Evolutionary conservation across 805 yeast species (phyloP).

Genomic region (Blastobotrys chiropterorum): DNA sequence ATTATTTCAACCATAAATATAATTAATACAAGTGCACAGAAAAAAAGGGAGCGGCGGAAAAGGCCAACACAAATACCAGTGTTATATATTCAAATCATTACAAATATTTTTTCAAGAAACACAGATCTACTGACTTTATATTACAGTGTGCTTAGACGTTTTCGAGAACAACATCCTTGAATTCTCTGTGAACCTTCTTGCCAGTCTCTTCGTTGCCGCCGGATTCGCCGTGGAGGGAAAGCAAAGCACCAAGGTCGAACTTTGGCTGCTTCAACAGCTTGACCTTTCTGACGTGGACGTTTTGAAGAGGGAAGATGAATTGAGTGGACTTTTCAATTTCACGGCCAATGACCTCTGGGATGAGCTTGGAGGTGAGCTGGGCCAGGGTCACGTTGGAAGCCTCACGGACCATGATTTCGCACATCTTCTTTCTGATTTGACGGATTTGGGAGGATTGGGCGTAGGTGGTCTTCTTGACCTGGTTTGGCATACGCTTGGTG

Average conservation of each 20-base stretch:
- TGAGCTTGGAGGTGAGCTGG: constrained; percentile 94
- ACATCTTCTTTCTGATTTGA: constrained; percentile 94
- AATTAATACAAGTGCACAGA: background rate
- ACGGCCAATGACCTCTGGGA: constrained; percentile 98
- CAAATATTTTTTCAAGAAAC: background rate
- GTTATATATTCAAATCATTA: background rate
- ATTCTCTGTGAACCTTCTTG: constrained; percentile 90
- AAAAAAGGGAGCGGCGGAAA: background rate
- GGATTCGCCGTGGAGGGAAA: constrained; percentile 96
- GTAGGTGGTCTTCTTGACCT: constrained; percentile 94
- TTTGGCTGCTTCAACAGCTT: constrained; percentile 98
- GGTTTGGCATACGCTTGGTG: constrained; percentile 97
- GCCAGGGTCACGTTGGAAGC: constrained; percentile 91
- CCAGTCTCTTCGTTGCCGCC: constrained; percentile 90
- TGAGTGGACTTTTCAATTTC: constrained; percentile 96
- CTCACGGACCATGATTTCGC: constrained; percentile 94
- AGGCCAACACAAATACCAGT: background rate
- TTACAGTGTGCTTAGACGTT: constrained; percentile 58
- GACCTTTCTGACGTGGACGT: constrained; percentile 98
- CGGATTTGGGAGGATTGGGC: constrained; percentile 97
- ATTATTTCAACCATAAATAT: background rate
- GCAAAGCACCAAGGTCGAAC: constrained; percentile 93
- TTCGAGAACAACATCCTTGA: constrained; percentile 98
- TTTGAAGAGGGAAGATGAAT: constrained; percentile 94
- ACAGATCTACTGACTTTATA: background rate